A percentile compares a stretch with the other conserved stretches of the same genome.
These are phyloP conservation scores for Beauveria medogensis DNA, from an alignment of 2,329 filamentous ascomycete species.

Conservation along the genomic window DNA sequence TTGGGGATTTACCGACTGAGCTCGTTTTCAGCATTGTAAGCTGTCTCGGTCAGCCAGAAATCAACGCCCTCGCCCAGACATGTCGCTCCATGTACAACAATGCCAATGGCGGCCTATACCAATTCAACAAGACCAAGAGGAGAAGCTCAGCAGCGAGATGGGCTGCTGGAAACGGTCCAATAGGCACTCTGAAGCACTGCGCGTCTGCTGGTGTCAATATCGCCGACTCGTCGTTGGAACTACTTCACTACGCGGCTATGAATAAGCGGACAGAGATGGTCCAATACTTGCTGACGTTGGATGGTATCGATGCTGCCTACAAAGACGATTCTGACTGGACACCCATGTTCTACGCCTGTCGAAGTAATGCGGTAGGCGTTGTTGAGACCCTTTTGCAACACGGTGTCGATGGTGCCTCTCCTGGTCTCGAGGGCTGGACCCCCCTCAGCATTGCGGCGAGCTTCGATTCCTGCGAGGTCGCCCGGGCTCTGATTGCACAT, in stretches of 20 bases:
- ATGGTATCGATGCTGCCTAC: slow-evolving; percentile 4
- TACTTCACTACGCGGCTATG: slow-evolving; percentile 10
- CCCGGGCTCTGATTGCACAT: slow-evolving; percentile 6
- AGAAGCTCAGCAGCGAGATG: slow-evolving; percentile 1
- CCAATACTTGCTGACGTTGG: slow-evolving; percentile 1
- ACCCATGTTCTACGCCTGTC: slow-evolving; percentile 11
- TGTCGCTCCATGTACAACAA: neutral
- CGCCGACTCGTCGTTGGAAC: neutral
- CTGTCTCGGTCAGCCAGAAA: neutral
- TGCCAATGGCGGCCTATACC: neutral
- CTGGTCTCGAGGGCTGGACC: slow-evolving; percentile 12
- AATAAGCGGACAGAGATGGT: neutral
- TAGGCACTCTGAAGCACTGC: neutral
- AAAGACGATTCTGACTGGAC: slow-evolving; percentile 9
- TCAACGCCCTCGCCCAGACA: neutral
- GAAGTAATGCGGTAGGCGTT: slow-evolving; percentile 5
- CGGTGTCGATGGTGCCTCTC: neutral
- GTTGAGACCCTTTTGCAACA: slow-evolving; percentile 9
- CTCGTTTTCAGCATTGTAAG: neutral
- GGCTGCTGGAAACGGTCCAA: neutral
- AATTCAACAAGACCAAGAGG: neutral
- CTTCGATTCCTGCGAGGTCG: slow-evolving; percentile 10
- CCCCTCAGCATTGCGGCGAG: slow-evolving; percentile 13
- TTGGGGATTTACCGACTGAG: neutral
- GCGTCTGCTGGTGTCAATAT: neutral